phyloP scores from a whole-genome alignment of 345 rosid genomes.

The Eucalyptus leucophloia region DNA sequence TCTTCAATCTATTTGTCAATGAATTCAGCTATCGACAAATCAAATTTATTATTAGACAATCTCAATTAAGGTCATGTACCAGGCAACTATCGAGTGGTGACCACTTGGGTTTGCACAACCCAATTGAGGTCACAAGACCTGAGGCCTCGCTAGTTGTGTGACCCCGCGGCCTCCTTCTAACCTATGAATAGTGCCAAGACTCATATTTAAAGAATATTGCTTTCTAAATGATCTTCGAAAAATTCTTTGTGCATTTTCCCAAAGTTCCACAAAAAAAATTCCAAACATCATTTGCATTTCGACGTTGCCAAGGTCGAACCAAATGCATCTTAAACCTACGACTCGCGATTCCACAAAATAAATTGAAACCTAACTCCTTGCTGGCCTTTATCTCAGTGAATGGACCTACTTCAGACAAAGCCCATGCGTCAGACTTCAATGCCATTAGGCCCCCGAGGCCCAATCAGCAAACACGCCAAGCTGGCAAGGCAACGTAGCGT shows the following conservation, averaged over 20 bases:
- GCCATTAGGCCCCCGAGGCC: not conserved
- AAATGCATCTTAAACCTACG: too few species aligned
- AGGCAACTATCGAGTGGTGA: rapidly evolving
- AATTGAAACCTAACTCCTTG: not conserved
- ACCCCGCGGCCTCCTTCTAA: rapidly evolving
- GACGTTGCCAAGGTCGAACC: rapidly evolving
- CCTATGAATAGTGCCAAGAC: rapidly evolving
- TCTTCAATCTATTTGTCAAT: rapidly evolving
- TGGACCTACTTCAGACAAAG: not conserved
- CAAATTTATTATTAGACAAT: rapidly evolving
- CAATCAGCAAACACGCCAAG: not conserved
- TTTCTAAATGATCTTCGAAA: not conserved
- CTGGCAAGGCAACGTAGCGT: not conserved
- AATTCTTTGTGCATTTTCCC: not conserved
- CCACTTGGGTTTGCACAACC: rapidly evolving
- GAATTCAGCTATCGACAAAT: rapidly evolving
- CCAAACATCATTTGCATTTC: too few species aligned
- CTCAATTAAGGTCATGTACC: too few species aligned
- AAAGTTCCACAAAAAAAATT: rapidly evolving
- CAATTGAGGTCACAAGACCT: rapidly evolving
- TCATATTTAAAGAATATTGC: not conserved
- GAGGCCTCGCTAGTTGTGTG: rapidly evolving
- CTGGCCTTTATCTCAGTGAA: not conserved
- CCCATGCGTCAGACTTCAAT: not conserved
- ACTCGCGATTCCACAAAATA: not conserved